Evolutionary conservation across 306 rosid genomes (phyloP).

Genomic region (Lathyrus aphaca): DNA sequence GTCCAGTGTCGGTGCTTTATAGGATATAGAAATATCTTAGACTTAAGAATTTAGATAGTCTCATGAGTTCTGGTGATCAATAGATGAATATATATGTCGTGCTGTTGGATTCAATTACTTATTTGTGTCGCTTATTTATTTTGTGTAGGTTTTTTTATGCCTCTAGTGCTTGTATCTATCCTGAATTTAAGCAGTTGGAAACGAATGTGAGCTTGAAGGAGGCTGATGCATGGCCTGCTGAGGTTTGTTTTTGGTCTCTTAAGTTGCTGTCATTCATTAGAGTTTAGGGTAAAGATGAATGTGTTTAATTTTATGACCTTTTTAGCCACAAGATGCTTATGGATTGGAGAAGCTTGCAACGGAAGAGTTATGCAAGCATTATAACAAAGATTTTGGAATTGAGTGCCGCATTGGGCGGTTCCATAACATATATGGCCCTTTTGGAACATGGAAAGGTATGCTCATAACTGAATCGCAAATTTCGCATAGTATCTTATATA

Average conservation of each 20-base stretch:
- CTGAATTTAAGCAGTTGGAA: slow-evolving; percentile 94
- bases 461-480: slow-evolving; percentile 22
- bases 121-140: background rate
- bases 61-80: background rate
- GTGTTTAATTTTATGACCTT: slow-evolving; percentile 21
- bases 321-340: slow-evolving; percentile 99
- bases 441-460: slow-evolving; percentile 97
- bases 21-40: too few relatives aligned
- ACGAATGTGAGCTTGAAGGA: slow-evolving; percentile 98
- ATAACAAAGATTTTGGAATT: slow-evolving; percentile 89
- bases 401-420: slow-evolving; percentile 97
- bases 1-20: too few relatives aligned
- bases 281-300: slow-evolving; percentile 19
- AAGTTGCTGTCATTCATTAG: slow-evolving; percentile 4
- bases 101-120: slow-evolving; percentile 28
- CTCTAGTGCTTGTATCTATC: slow-evolving; percentile 98
- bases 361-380: slow-evolving; percentile 97
- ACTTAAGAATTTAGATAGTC: too few relatives aligned
- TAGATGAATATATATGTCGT: background rate
- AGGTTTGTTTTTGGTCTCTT: slow-evolving; percentile 60
- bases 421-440: slow-evolving; percentile 97
- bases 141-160: slow-evolving; percentile 87
- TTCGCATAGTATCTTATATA: too few relatives aligned
- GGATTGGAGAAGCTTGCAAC: slow-evolving; percentile 99
- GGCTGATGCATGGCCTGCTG: slow-evolving; percentile 99